These are phyloP conservation scores for Fusarium graminum DNA, from an alignment of 2,329 filamentous ascomycete species.

Conservation along the genomic window DNA sequence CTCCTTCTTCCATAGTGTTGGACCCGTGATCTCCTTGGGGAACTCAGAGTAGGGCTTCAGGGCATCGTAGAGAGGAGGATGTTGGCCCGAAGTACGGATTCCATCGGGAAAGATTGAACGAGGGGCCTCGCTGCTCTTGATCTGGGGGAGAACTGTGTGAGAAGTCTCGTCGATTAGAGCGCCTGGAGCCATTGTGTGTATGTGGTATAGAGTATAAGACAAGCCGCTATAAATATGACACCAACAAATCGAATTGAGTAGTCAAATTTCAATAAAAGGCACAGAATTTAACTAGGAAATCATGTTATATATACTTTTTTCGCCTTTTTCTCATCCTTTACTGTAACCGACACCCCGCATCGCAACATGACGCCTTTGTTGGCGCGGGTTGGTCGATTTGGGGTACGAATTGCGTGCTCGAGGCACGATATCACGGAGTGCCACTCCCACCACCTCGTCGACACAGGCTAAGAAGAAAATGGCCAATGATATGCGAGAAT, in stretches of 20 bases:
- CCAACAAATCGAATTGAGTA: slow-evolving; percentile 12
- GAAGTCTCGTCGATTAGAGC: slow-evolving; percentile 43
- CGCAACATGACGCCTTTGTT: slow-evolving; percentile 44
- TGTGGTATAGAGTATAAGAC: background rate
- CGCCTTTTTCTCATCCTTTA: slow-evolving; percentile 20
- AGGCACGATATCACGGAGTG: slow-evolving; percentile 48
- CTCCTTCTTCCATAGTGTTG: slow-evolving; percentile 78
- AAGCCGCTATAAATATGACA: background rate
- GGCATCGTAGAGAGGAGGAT: slow-evolving; percentile 74
- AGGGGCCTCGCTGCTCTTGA: slow-evolving; percentile 47
- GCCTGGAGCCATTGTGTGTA: slow-evolving; percentile 44
- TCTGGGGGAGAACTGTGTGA: slow-evolving; percentile 33
- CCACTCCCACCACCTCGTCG: slow-evolving; percentile 33
- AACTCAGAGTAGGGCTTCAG: slow-evolving; percentile 77
- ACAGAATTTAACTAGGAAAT: background rate
- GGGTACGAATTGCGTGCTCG: slow-evolving; percentile 47
- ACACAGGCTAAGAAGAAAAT: slow-evolving; percentile 15
- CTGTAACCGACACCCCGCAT: slow-evolving; percentile 40
- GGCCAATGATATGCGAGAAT: slow-evolving; percentile 20
- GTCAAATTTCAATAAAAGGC: background rate
- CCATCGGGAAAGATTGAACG: slow-evolving; percentile 60
- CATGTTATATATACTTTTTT: slow-evolving; percentile 32
- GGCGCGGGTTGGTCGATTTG: slow-evolving; percentile 14
- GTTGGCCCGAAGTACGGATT: slow-evolving; percentile 75
- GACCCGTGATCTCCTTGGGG: slow-evolving; percentile 77